Base-by-base conservation (phyloP, 345 rosid genomes). In the Limnanthes douglasii region DNA sequence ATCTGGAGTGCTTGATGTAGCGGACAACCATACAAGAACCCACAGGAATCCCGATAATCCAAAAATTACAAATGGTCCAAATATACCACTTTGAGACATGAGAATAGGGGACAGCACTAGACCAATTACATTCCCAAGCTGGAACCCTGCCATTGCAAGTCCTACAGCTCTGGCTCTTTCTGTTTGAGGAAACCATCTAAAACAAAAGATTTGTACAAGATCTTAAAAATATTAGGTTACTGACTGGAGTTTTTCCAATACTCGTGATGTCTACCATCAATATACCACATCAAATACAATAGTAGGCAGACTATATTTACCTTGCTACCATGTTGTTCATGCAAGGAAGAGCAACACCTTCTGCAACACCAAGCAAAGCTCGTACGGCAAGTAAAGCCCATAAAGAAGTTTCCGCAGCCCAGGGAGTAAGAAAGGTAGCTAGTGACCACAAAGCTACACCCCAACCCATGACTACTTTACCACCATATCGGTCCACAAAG, bases 301-400 rank as follows among this genome's bases (percentile, higher is more conserved):
- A 31, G 4, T n/a, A 36, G 46, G 41, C 12, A 51, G 27, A 34
- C 16, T 1, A 46, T 30, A 17, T 40, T 38, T 72, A 88, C 95
- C 95, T 88, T 14, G 73, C 86, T 33, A 83, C 72, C 98, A 88
- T 79, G 51, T 88, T 88, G 81, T 83, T 88, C 98, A 88, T 83
- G 32, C 86, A 72, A 62, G 98, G 98, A 56, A 83, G 90, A 57
- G 98, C 95, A 43, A 79, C 94, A 27, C 98, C 98, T 70, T 88
- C 92, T n/a, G 94, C 95, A 39, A 83, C 47, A 4, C 98, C 98
- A 44, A 88, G 84, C 62, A 66, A 48, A 16, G 83, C 86, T 45
- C 95, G 69, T 48, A 66, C 47, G 7, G 67, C 70, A 21, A 88
- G 93, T 2, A 88, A 70, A 13, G 92, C 74, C 48, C 57, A 65